Percentiles rank a stretch among this genome's conserved stretches.
phyloP scores from a whole-genome alignment of 768 basidiomycete species.

The Omphalotus guepiniiformis region DNA sequence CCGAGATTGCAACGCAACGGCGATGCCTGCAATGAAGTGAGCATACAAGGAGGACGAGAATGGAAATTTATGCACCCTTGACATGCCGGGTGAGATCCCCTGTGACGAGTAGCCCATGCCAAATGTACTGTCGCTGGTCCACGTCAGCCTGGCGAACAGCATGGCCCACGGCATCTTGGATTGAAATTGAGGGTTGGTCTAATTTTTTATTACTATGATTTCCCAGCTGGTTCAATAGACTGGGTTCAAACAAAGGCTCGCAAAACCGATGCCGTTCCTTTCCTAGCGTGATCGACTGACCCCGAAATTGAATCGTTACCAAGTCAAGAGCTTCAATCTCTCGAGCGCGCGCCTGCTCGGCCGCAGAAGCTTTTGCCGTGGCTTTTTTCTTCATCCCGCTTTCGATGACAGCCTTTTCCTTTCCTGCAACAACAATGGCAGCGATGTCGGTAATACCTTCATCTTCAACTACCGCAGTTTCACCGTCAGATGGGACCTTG shows the following conservation, averaged over 20 bases:
- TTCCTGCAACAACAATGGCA: slow-evolving; percentile 86
- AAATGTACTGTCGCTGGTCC: slow-evolving; percentile 66
- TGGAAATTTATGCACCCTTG: slow-evolving; percentile 46
- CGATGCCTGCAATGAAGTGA: slow-evolving; percentile 43
- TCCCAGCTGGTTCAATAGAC: slow-evolving; percentile 40
- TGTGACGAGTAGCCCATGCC: slow-evolving; percentile 77
- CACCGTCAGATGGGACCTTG: slow-evolving; percentile 72
- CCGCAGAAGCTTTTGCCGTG: slow-evolving; percentile 67
- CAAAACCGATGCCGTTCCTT: slow-evolving; percentile 89
- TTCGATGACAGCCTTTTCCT: slow-evolving; percentile 86
- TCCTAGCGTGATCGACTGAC: slow-evolving; percentile 67
- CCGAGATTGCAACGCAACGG: slow-evolving; percentile 66
- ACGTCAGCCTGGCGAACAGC: slow-evolving; percentile 59
- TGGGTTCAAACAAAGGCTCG: slow-evolving; percentile 83
- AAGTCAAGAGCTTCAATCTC: slow-evolving; percentile 85
- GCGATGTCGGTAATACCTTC: slow-evolving; percentile 90
- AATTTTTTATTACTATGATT: slow-evolving; percentile 20
- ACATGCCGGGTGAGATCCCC: slow-evolving; percentile 71
- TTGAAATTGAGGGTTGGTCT: slow-evolving; percentile 33
- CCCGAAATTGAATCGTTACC: slow-evolving; percentile 71
- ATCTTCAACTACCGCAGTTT: slow-evolving; percentile 63
- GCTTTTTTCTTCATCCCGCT: slow-evolving; percentile 76
- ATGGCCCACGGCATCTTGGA: slow-evolving; percentile 67
- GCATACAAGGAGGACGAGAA: slow-evolving; percentile 1
- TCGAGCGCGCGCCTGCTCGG: slow-evolving; percentile 73